Evolutionary conservation across 2,329 filamentous ascomycete genomes (phyloP).

Genomic region (Ophiobolus disseminans): DNA sequence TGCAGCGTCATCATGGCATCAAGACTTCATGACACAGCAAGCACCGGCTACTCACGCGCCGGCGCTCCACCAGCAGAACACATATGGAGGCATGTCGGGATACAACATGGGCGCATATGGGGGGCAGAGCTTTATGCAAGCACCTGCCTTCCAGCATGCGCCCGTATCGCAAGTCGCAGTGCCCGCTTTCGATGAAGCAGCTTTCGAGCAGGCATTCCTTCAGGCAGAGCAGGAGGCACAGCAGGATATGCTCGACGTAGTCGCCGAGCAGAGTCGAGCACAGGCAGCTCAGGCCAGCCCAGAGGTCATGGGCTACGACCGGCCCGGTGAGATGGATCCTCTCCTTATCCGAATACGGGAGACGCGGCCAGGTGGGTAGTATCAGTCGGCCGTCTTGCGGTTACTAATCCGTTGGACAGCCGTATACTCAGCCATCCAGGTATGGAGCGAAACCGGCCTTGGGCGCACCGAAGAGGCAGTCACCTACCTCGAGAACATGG

Average conservation of each 20-base stretch:
- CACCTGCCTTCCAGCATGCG: conserved; percentile 24
- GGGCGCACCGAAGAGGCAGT: conserved; percentile 34
- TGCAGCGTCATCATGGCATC: conserved; percentile 61
- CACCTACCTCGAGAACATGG: conserved; percentile 35
- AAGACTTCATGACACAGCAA: conserved; percentile 62
- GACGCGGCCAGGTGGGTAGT: conserved; percentile 44
- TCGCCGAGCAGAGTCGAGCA: conserved; percentile 22
- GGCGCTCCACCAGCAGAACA: conserved; percentile 29
- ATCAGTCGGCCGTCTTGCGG: conserved; percentile 13
- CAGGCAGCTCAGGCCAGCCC: conserved; percentile 20
- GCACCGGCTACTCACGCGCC: conserved; percentile 40
- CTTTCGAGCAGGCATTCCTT: conserved; percentile 63
- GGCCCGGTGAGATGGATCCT: conserved; percentile 39
- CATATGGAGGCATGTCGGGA: conserved; percentile 35
- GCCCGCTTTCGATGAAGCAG: conserved; percentile 60
- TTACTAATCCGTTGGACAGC: conserved; percentile 28
- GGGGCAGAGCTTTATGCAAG: conserved; percentile 36
- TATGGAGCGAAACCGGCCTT: conserved; percentile 43
- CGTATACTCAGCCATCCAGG: conserved; percentile 43
- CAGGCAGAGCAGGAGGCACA: conserved; percentile 55
- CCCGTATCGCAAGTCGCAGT: conserved; percentile 37
- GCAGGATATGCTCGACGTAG: conserved; percentile 47
- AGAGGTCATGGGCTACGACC: conserved; percentile 24
- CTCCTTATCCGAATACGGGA: conserved; percentile 41
- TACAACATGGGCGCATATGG: conserved; percentile 37